Base-by-base conservation (phyloP, 1,139 yeast species). In the Yamadazyma sp. region DNA sequence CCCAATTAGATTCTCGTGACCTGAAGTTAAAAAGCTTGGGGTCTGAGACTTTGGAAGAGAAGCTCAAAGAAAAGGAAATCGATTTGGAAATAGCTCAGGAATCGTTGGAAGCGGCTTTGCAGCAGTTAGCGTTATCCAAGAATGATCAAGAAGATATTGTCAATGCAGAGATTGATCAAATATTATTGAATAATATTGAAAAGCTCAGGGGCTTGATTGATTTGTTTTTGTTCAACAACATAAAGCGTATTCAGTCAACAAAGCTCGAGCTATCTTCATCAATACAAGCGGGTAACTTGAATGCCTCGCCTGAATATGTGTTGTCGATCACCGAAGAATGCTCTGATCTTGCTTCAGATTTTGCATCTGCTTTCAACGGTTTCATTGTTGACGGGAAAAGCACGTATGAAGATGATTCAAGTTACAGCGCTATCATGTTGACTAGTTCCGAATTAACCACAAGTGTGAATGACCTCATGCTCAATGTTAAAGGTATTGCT, bases 81-180 rank as follows among this genome's bases (percentile, higher is more conserved):
- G 96, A 87, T 55, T 64, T 87, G 41, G 95, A 85, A 57, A 84
- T 87, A 47, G 76, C 86, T 28, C 88, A 83, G 52, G 91, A 84
- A 58, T 81, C 88, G 1, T 78, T 87, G 75, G 95, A 86, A 47
- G 79, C 79, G 46, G 87, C 94, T 1, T 68, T 87, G 37, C 65
- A 64, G 37, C 84, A 81, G 51, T 62, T 83, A 40, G 80, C 82
- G 1, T 73, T 74, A 18, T 64, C 81, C 28, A 83, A 78, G 51
- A 65, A 72, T 37, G 79, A 76, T 34, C 73, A 71, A 43, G 83
- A 78, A 40, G 70, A 72, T 31, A 74, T 80, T 10, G 68, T 77
- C 25, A 77, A 77, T 50, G 82, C 79, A 23, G 81, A 80, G 53
- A 77, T 81, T 48, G 85, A 80, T 51, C 69, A 69, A 36, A 74